Base-by-base conservation (phyloP, 495 filamentous ascomycete genomes). In the Daldinia decipiens region DNA sequence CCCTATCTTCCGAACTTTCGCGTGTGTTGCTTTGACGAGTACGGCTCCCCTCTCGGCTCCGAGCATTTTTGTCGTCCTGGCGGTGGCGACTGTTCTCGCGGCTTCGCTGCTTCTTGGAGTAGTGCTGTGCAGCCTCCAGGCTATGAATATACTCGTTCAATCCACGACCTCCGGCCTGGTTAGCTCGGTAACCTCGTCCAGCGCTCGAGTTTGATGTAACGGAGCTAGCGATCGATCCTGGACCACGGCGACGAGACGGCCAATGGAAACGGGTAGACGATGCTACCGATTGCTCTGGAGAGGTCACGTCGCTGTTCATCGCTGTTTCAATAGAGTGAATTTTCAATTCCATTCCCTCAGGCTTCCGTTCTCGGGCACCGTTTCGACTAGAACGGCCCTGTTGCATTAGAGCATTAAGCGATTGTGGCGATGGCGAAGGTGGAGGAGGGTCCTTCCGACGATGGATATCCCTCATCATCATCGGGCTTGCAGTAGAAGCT, bases 131-230 rank as follows among this genome's bases (percentile, higher is more conserved):
- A 52, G 92, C 85, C 21, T 96, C 92, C 2, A 97, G 79, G 77
- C 93, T 96, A 79, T 90, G 92, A 71, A 97, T 93, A 71, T 96
- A 97, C 67, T 93, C 89, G 71, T 96, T 92, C 32, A 93, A 86
- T 68, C 90, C 93, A 38, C 88, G 87, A 7, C 86, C 87, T 66
- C 86, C 81, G 17, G 86, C 4, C 6, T 74, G 74, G 58, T 74
- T 58, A 47, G 77, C 81, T 40, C 82, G 86, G 59, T 65, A 77
- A 58, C 74, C 76, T 57, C 82, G 76, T 54, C 76, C 76, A 45
- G 76, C 75, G 59, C 78, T 82, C 31, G 79, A 83, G 51, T 68
- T 71, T 19, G 81, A 80, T 4, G 81, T 80, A 43, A 80, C 79
- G 45, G 82, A 85, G 40, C 82, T 79, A n/a, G 82, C 72, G 4